These are phyloP conservation scores for Dictyostelium firmibasis DNA, from an alignment of 78 protist species.

Conservation along the genomic window DNA sequence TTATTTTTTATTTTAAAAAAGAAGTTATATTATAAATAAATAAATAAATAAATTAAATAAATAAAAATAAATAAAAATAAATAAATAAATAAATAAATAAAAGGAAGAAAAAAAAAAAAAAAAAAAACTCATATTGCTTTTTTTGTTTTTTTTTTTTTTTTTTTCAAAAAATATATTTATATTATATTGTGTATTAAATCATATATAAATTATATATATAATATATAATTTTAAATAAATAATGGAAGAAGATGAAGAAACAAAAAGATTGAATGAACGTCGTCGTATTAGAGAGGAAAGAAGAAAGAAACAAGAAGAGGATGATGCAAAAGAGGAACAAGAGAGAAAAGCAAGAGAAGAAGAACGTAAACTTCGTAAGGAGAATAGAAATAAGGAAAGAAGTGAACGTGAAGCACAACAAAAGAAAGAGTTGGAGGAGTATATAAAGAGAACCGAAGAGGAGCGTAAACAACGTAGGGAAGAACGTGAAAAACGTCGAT, in stretches of 20 bases:
- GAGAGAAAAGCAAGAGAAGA: slow-evolving; percentile 43
- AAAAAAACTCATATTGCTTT: not conserved
- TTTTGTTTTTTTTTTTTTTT: too few relatives aligned
- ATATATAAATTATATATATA: too few relatives aligned
- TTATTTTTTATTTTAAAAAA: too few relatives aligned
- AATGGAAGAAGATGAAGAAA: slow-evolving; percentile 60
- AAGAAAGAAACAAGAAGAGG: slow-evolving; percentile 58
- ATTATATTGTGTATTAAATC: not conserved
- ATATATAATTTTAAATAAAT: not conserved
- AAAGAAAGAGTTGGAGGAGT: slow-evolving; percentile 71
- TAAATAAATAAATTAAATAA: too few relatives aligned
- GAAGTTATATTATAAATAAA: too few relatives aligned
- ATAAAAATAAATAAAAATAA: too few relatives aligned
- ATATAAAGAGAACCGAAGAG: slow-evolving; percentile 60
- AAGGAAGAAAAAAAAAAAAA: too few relatives aligned
- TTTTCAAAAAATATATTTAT: too few relatives aligned
- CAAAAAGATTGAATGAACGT: slow-evolving; percentile 42
- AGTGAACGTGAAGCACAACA: slow-evolving; percentile 52
- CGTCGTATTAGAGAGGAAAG: slow-evolving; percentile 62
- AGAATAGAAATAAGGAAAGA: slow-evolving; percentile 14
- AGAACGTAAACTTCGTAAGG: slow-evolving; percentile 39
- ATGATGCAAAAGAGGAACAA: slow-evolving; percentile 12
- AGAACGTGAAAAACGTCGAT: slow-evolving; percentile 45
- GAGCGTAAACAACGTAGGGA: slow-evolving; percentile 42
- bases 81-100: too few relatives aligned